phyloP scores from a whole-genome alignment of 306 rosid species.

The Dryas alaskensis region DNA sequence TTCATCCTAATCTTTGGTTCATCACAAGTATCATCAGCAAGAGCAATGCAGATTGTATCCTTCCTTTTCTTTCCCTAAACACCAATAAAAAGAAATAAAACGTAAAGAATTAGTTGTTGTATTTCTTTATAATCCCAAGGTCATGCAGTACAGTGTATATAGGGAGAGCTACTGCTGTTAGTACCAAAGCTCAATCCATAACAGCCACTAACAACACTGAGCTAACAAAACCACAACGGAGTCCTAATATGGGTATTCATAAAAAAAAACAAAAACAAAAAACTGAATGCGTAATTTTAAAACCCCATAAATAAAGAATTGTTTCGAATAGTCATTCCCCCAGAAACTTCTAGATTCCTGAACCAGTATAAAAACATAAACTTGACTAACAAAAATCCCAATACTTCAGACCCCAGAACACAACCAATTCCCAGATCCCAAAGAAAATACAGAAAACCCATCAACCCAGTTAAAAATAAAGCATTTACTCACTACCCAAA shows the following conservation, averaged over 20 bases:
- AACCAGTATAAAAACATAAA: not conserved
- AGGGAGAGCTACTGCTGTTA: not conserved
- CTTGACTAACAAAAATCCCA: not conserved
- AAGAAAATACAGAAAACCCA: conserved; percentile 9
- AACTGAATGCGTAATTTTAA: not conserved
- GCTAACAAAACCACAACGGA: not conserved
- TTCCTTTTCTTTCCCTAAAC: conserved; percentile 83
- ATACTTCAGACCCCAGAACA: not conserved
- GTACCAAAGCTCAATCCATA: not conserved
- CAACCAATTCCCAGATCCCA: conserved; percentile 22
- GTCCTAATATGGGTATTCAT: too few species aligned
- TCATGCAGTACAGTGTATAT: not conserved
- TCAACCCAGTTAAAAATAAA: conserved; percentile 5
- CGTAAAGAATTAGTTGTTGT: not conserved
- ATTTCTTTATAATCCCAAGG: conserved; percentile 6
- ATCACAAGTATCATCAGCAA: conserved; percentile 85
- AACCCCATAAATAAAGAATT: not conserved
- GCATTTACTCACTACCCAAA: conserved; percentile 7
- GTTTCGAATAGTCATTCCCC: not conserved
- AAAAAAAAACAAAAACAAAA: not conserved
- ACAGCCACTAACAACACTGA: not conserved
- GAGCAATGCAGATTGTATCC: conserved; percentile 89
- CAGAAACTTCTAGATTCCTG: not conserved
- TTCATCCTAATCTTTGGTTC: conserved; percentile 93
- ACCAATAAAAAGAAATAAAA: conserved; percentile 18